Base-by-base conservation (phyloP, 1,284 basidiomycete genomes). In the Ganoderma meredithae region DNA sequence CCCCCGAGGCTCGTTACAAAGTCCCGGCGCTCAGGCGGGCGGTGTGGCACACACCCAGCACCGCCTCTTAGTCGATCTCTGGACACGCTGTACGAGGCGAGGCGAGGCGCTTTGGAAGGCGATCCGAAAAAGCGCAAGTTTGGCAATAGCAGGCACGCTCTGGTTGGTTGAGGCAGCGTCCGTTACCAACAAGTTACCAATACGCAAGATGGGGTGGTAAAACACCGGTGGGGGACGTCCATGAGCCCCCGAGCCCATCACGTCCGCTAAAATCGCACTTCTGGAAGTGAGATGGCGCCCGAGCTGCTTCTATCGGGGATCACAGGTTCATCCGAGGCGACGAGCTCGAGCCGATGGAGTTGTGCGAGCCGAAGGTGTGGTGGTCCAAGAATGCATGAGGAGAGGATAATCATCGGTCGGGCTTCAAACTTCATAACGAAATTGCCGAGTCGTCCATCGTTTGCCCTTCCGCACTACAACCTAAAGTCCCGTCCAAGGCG, bases 61-160 rank as follows among this genome's bases (percentile, higher is more conserved):
- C 55, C 22, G 55, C 9, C 31, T 10, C 39, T 41, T n/a, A 27
- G 58, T 41, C 62, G 59, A 66, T 65, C 65, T 52, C 62, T 15
- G 8, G 19, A 66, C 61, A 64, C 68, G n/a, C 70, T 71, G 70
- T 69, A 60, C 43, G 39, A n/a, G 25, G 39, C 15, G 58, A 41
- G 22, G 39, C 49, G 56, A 33, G 49, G 61, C 41, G 36, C 43
- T 64, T 19, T 64, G 62, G 25, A 17, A 25, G 36, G 22, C 47
- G 22, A 25, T 49, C 22, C 47, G 47, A 49, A 49, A 49, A 25
- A 12, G 22, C n/a, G n/a, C 53, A 43, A 36, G 52, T 36, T 40
- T 47, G 17, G 52, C 62, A 49, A 68, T 68, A 47, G 27, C n/a
- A 33, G 25, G 53, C 15, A 5, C 17, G 53, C 25, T 27, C n/a